A percentile compares a stretch with the other conserved stretches of the same genome.
Conservation (phyloP, 1,284 basidiomycete genomes). For the Psilocybe mexicana region DNA sequence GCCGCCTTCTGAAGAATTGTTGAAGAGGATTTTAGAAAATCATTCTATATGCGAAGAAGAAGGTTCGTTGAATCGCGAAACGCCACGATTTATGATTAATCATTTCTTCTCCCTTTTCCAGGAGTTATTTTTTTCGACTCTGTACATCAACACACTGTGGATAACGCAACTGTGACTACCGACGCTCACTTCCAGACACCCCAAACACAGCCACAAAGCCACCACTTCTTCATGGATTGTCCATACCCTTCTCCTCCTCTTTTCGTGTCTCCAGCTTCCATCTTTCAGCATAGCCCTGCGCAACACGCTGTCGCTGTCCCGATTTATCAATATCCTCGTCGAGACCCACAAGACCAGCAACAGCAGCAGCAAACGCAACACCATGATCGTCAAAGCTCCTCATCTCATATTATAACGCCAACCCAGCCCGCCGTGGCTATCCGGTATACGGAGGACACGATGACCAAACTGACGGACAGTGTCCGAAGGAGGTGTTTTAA, state of each 20-base stretch:
- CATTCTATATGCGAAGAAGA: too few relatives aligned
- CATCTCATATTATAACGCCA: conserved; percentile 29
- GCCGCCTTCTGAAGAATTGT: too few relatives aligned
- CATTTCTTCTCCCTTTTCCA: too few relatives aligned
- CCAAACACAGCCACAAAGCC: conserved; percentile 12
- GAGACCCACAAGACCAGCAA: conserved; percentile 1
- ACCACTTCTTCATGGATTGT: conserved; percentile 28
- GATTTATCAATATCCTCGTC: conserved; percentile 13
- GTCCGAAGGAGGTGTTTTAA: conserved; percentile 77
- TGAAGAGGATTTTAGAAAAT: too few relatives aligned
- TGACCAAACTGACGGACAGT: conserved; percentile 74
- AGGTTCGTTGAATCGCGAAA: too few relatives aligned
- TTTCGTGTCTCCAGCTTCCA: conserved; percentile 34
- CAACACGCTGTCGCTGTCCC: background rate
- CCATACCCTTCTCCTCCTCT: background rate
- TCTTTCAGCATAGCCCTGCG: conserved; percentile 17
- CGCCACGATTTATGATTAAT: too few relatives aligned
- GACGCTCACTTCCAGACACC: too few relatives aligned
- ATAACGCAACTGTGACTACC: too few relatives aligned
- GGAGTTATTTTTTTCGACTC: too few relatives aligned
- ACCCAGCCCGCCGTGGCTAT: conserved; percentile 36
- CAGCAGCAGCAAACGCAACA: background rate
- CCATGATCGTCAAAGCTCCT: conserved; percentile 24
- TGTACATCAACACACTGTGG: too few relatives aligned
- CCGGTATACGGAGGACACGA: conserved; percentile 71